These are phyloP conservation scores for Leccinum fallax DNA, from an alignment of 1,284 basidiomycete species.

Conservation along the genomic window DNA sequence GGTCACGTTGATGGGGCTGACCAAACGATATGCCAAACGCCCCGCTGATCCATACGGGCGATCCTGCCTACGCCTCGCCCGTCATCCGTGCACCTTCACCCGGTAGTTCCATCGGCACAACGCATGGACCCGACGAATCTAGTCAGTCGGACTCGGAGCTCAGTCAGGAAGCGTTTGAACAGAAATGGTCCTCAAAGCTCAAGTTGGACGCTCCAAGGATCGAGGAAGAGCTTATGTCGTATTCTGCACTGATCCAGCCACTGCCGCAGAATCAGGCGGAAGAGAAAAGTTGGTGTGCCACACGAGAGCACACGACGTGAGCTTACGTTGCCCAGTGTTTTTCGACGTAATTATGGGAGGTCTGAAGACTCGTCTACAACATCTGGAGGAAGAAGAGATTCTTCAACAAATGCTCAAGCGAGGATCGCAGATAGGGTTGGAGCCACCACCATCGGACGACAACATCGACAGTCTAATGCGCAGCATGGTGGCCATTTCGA, in stretches of 20 bases:
- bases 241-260: constrained; percentile 28
- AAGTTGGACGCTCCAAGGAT: constrained; percentile 35
- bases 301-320: background rate
- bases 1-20: constrained; percentile 5
- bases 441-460: constrained; percentile 52
- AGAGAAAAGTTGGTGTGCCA: constrained; percentile 31
- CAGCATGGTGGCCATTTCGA: constrained; percentile 53
- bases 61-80: constrained; percentile 62
- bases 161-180: constrained; percentile 50
- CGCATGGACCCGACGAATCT: constrained; percentile 64
- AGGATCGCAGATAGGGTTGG: constrained; percentile 54
- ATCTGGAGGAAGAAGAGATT: constrained; percentile 66
- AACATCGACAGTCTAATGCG: constrained; percentile 66
- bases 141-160: constrained; percentile 57
- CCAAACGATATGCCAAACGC: constrained; percentile 29
- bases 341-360: constrained; percentile 51
- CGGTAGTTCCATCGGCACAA: constrained; percentile 69
- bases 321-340: constrained; percentile 36
- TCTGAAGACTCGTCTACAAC: constrained; percentile 52
- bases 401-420: constrained; percentile 62
- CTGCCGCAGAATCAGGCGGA: constrained; percentile 32
- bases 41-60: constrained; percentile 35
- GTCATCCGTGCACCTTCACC: constrained; percentile 70
- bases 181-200: constrained; percentile 50
- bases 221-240: constrained; percentile 33